Base-by-base conservation (phyloP, 2,329 filamentous ascomycete genomes). In the Coniochaeta sp. region DNA sequence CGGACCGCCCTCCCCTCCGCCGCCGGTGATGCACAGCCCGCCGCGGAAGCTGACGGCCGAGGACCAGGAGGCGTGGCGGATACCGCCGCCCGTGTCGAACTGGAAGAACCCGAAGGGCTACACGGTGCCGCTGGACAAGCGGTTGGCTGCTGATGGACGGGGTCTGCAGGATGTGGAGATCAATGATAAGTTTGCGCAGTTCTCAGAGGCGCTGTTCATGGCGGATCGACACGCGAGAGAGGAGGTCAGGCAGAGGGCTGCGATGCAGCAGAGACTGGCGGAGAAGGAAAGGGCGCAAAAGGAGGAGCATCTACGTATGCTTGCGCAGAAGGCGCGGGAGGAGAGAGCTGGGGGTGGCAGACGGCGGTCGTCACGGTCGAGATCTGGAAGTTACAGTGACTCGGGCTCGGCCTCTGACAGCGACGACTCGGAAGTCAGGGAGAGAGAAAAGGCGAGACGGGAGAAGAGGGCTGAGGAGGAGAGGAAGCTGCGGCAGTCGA, bases 61-160 rank as follows among this genome's bases (percentile, higher is more conserved):
- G 72, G 95, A 99, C 68, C 93, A 98, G 74, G 95, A 98, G 73
- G 91, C 90, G 62, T 99, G 95, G 95, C 92, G 88, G 70, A 97
- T 86, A 44, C 83, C 81, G 0, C 93, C 91, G 3, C 89, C 91
- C 0, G 87, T 96, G 1, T 96, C 91, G 22, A 98, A 98, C 74
- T 99, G 95, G 95, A 99, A 99, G 83, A 99, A 99, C 73, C 91
- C 93, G 1, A 98, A 98, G 78, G 95, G 95, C 68, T 99, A 96
- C 71, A 99, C 95, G 0, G 91, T 99, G 1, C 91, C 95, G 0
- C 75, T 99, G 58, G 95, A 99, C 73, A 99, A 99, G 79, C 88
- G 95, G 71, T 77, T 99, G 67, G 95, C 95, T 19, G 93, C 95
- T 9, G 93, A 98, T 73, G 95, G 95, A 14, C 84, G 95, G 68